Evolutionary conservation across 148 eudicot genomes (phyloP), one percentile per base, ranked within the genome.

Genomic region (Chenopodium berlandieri): DNA sequence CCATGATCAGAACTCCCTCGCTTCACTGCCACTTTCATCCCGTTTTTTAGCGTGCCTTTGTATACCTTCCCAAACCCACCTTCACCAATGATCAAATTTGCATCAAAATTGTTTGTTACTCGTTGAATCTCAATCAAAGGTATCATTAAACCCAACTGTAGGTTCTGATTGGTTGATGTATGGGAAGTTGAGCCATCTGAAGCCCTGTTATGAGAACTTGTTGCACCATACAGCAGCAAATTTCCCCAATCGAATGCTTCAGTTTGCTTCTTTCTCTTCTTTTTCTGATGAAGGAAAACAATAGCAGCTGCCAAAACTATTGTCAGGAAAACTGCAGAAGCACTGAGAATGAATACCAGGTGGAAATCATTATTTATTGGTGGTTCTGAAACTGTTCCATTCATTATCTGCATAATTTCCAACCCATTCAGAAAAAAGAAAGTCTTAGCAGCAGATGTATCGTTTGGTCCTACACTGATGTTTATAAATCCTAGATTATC

Each of bases 31-130:
- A 88, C 90, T 81, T 86, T 88, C 13, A 20, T 7, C 16, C 89
- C 90, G 31, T 71, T 74, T 31, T 30, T 72, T 17, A 91, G 65
- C 12, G 80, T 82, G 25, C 89, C 91, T 54, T 78, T 85, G 63
- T 91, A 91, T 8, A 91, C 93, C 84, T 88, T 88, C 8, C 93
- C 93, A 66, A 91, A 91, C 17, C 94, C 92, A 0, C 94, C 94
- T 71, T 83, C 86, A 25, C 94, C 94, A 27, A 91, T 84, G 73
- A 87, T 82, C 67, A 83, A 73, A 0, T 13, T 69, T 2, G 74
- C 52, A 77, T 88, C 85, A 67, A 91, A 91, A 44, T 86, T 85
- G 9, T 84, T 88, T 12, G 94, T 91, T 14, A 86, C 89, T 32
- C 75, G 74, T 25, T 79, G 77, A 80, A 91, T 87, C 48, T 82